A percentile compares a stretch with the other conserved stretches of the same genome.
These are phyloP conservation scores for Brachypodium distachyon DNA, from an alignment of 202 grass and related monocot species.

Conservation along the genomic window DNA sequence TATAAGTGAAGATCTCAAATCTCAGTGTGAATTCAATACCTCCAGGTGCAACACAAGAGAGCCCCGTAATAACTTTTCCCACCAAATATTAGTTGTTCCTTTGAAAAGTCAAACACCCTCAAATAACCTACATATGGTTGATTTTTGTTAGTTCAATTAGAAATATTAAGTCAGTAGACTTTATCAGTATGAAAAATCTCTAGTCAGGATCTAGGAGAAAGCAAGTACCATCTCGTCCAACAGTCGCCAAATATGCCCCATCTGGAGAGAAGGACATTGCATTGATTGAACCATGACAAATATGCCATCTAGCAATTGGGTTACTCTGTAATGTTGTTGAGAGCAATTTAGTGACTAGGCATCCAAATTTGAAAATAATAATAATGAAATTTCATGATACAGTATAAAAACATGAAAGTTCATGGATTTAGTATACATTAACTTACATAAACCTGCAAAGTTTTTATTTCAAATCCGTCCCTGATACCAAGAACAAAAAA, in stretches of 20 bases:
- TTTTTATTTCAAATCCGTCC: too few relatives aligned
- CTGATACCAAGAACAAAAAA: too few relatives aligned
- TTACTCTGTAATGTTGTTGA: slow-evolving; percentile 60
- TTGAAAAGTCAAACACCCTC: slow-evolving; percentile 89
- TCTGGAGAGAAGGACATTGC: slow-evolving; percentile 82
- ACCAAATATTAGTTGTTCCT: slow-evolving; percentile 89
- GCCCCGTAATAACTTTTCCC: slow-evolving; percentile 97
- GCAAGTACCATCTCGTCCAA: slow-evolving; percentile 83
- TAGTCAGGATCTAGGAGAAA: slow-evolving; percentile 5
- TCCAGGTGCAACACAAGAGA: slow-evolving; percentile 88
- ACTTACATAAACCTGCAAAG: too few relatives aligned
- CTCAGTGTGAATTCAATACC: slow-evolving; percentile 25
- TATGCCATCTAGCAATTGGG: slow-evolving; percentile 87
- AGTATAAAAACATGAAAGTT: not conserved
- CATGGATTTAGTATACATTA: not conserved
- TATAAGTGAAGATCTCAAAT: not conserved
- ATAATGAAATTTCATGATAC: not conserved
- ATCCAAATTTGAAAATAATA: not conserved
- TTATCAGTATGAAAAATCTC: not conserved
- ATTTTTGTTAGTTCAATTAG: slow-evolving; percentile 3
- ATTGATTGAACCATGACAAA: slow-evolving; percentile 85
- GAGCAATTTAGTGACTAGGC: not conserved
- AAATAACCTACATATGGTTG: slow-evolving; percentile 63
- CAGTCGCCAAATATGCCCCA: slow-evolving; percentile 76
- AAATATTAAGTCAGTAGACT: not conserved